phyloP scores from a whole-genome alignment of 2,329 filamentous ascomycete species.

The Colletotrichum shisoi region DNA sequence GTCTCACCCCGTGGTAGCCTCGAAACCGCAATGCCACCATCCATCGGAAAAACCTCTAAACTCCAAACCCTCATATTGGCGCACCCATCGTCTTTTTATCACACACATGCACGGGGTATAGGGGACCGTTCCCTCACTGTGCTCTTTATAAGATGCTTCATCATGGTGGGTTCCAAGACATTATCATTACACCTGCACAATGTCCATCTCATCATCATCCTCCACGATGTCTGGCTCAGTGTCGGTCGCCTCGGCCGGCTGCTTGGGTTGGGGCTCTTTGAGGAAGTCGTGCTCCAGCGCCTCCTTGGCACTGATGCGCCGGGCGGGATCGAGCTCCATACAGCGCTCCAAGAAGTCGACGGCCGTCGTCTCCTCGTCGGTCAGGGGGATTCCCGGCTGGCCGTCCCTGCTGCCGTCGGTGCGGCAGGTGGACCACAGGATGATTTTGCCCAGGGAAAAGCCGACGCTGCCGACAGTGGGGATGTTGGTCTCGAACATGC shows the following conservation, averaged over 20 bases:
- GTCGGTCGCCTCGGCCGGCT: constrained; percentile 5
- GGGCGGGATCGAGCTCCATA: constrained; percentile 77
- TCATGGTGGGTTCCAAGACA: constrained; percentile 10
- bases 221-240: constrained; percentile 36
- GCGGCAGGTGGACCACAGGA: constrained; percentile 91
- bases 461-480: constrained; percentile 87
- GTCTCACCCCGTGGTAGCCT: too few relatives aligned
- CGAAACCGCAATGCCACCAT: neutral
- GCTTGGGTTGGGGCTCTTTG: constrained; percentile 48
- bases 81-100: neutral
- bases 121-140: neutral
- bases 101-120: constrained; percentile 5
- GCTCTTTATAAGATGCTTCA: neutral
- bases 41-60: neutral
- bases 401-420: constrained; percentile 64
- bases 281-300: constrained; percentile 78
- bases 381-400: constrained; percentile 60
- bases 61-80: neutral
- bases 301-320: constrained; percentile 76
- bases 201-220: constrained; percentile 65
- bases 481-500: constrained; percentile 90
- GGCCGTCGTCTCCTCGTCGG: constrained; percentile 74
- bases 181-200: constrained; percentile 45
- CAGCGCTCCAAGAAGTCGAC: constrained; percentile 75
- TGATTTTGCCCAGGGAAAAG: constrained; percentile 89